Conservation (phyloP, 1,284 basidiomycete species). For the Rhodotorula sp. region DNA sequence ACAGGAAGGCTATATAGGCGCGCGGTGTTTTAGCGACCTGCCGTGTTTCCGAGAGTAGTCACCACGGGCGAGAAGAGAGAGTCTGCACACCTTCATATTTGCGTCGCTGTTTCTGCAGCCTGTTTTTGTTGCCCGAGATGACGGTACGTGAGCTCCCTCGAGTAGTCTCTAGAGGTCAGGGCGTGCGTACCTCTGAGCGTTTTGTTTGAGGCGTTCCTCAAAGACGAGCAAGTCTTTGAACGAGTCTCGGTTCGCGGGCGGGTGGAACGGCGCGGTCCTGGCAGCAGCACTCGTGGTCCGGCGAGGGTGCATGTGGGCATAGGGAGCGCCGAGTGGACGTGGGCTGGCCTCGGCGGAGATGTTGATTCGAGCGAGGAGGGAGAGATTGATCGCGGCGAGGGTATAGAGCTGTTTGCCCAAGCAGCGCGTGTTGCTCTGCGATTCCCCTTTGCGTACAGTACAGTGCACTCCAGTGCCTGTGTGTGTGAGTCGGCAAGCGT, state of each 20-base stretch:
- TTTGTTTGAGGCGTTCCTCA: conserved; percentile 93
- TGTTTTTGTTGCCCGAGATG: conserved; percentile 36
- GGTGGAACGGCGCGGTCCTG: conserved; percentile 16
- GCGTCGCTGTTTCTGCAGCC: conserved; percentile 73
- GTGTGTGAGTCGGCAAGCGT: too few species aligned
- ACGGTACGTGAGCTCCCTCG: background rate
- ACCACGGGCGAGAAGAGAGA: too few species aligned
- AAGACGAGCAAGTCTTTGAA: conserved; percentile 81
- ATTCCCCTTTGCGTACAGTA: too few species aligned
- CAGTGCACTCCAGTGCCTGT: too few species aligned
- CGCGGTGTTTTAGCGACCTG: background rate
- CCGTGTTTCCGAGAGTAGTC: background rate
- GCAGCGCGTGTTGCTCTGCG: too few species aligned
- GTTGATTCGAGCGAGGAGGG: too few species aligned
- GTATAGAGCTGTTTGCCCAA: too few species aligned
- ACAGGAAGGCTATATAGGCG: conserved; percentile 65
- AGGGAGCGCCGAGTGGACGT: background rate
- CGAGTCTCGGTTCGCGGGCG: conserved; percentile 21
- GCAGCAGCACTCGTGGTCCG: too few species aligned
- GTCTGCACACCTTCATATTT: conserved; percentile 67
- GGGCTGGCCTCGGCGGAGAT: background rate
- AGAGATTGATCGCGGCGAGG: too few species aligned
- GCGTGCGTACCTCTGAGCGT: conserved; percentile 58
- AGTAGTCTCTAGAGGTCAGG: background rate
- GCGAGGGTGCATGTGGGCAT: too few species aligned